phyloP scores from a whole-genome alignment of 1,139 yeast species.

The Debaryomyces udenii region DNA sequence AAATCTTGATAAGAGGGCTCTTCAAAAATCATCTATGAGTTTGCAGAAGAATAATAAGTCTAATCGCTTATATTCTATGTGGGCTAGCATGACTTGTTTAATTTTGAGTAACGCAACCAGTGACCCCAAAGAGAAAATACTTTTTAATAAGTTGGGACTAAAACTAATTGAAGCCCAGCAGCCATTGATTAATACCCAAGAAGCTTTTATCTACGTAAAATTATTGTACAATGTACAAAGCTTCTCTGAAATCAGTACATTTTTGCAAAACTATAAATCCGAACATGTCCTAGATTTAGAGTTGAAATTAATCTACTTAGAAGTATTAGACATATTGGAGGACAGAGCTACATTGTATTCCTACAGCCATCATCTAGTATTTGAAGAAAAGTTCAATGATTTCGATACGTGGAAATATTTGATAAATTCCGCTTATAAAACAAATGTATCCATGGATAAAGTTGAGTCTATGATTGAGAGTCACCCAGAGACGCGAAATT shows the following conservation, averaged over 20 bases:
- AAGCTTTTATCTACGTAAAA: conserved; percentile 55
- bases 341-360: conserved; percentile 46
- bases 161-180: conserved; percentile 49
- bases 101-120: conserved; percentile 27
- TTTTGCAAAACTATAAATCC: conserved; percentile 33
- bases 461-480: conserved; percentile 26
- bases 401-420: conserved; percentile 61
- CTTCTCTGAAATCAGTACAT: conserved; percentile 30
- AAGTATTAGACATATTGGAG: conserved; percentile 40
- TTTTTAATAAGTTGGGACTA: conserved; percentile 60
- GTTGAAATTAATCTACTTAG: conserved; percentile 54
- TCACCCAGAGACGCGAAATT: conserved; percentile 52
- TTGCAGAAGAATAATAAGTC: conserved; percentile 34
- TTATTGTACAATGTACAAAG: conserved; percentile 42
- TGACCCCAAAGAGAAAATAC: conserved; percentile 39
- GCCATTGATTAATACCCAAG: conserved; percentile 58
- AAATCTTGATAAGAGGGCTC: conserved; percentile 37
- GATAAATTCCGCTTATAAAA: conserved; percentile 45
- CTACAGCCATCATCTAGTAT: conserved; percentile 37
- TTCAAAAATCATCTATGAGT: conserved; percentile 52
- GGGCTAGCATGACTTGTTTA: conserved; percentile 52
- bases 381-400: conserved; percentile 54
- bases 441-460: conserved; percentile 29
- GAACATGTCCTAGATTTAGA: conserved; percentile 57
- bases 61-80: conserved; percentile 39